phyloP scores from a whole-genome alignment of 495 filamentous ascomycete species.

The Ascobolus immersus region DNA sequence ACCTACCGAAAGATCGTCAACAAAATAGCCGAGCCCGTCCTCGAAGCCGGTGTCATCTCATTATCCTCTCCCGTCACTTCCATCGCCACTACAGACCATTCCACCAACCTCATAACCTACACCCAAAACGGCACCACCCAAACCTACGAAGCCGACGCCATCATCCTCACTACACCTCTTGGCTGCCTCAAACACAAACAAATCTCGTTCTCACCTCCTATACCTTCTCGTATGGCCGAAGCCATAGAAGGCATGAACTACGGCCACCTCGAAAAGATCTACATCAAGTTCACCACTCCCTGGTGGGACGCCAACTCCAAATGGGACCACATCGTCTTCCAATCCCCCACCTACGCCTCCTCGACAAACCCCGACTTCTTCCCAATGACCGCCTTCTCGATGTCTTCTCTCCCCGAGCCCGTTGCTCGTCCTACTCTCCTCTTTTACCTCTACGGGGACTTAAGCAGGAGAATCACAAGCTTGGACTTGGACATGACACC shows the following conservation, averaged over 20 bases:
- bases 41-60: constrained; percentile 35
- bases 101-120: constrained; percentile 29
- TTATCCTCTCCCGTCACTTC: constrained; percentile 30
- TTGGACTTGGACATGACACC: too few species aligned
- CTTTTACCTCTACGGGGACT: constrained; percentile 80
- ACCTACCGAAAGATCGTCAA: constrained; percentile 60
- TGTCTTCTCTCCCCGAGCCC: constrained; percentile 35
- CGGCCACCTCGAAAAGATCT: constrained; percentile 76
- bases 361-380: constrained; percentile 37
- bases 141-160: constrained; percentile 47
- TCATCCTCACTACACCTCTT: constrained; percentile 62
- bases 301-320: constrained; percentile 10
- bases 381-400: constrained; percentile 58
- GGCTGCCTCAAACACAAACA: constrained; percentile 70
- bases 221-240: constrained; percentile 37
- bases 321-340: constrained; percentile 40
- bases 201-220: constrained; percentile 38
- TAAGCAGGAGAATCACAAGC: too few species aligned
- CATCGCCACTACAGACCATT: constrained; percentile 24
- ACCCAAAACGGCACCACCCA: constrained; percentile 29
- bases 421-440: constrained; percentile 62
- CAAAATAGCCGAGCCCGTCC: constrained; percentile 35
- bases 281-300: constrained; percentile 57
- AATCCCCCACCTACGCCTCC: constrained; percentile 35
- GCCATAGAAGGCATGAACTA: constrained; percentile 64